Base-by-base conservation (phyloP, 2,329 filamentous ascomycete species). In the Myriosclerotinia scirpicola region DNA sequence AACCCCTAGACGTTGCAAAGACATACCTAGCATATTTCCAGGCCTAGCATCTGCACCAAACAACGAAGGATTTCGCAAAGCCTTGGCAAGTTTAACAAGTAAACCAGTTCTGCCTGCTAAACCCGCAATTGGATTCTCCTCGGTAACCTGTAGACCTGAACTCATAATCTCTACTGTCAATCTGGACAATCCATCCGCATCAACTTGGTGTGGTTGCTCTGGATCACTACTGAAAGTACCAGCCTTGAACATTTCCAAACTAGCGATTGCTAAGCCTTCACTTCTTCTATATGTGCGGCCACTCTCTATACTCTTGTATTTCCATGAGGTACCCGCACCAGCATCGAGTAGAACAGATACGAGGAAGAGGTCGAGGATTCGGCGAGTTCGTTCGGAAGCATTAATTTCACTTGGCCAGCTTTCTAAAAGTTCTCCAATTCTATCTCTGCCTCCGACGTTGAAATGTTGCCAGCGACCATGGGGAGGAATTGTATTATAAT, bases 301-400 rank as follows among this genome's bases (percentile, higher is more conserved):
- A 70, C 93, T 96, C 75, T 96, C 93, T 70, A 89, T 89, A 76
- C 92, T 96, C 81, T 91, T 95, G 81, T 97, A 99, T 72, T 88
- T 89, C 95, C 95, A 99, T 71, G 87, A 85, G 3, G 88, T 94
- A 52, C 95, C 95, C 2, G 95, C 93, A 52, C 95, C 95, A 5
- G 95, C 92, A 75, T 96, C 91, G 11, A 96, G 83, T 60, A 96
- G 81, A 9, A 95, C 91, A 60, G 91, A 94, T 69, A 95, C 81
- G 76, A 93, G 80, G 79, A 93, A 93, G 46, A 94, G 83, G 73
- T 93, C 91, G 68, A 94, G 84, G 69, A 94, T 79, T 69, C 91
- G 85, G 69, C 90, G 87, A 67, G 90, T 91, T 69, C 87, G 86
- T 79, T 94, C 91, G 66, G 87, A 86, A 70, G 82, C 85, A 76